Evolutionary conservation across 805 yeast genomes (phyloP).

Genomic region (Saccharomyces paradoxus): DNA sequence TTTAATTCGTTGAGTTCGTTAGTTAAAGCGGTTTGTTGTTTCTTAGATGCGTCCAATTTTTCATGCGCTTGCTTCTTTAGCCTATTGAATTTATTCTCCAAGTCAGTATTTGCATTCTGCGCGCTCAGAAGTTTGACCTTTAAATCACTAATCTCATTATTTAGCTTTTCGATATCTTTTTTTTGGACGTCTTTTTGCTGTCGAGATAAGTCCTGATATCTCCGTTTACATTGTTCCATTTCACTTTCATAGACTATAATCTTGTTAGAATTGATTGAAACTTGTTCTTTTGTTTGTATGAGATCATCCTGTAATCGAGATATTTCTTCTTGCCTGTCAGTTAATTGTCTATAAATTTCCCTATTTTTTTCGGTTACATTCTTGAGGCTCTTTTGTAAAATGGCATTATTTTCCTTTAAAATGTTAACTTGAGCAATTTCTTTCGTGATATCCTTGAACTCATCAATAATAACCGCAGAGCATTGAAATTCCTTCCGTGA

Average conservation of each 20-base stretch:
- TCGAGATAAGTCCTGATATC: slow-evolving; percentile 17
- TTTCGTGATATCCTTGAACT: neutral
- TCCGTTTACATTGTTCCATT: slow-evolving; percentile 13
- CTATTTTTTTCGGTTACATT: neutral
- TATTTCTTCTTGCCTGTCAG: neutral
- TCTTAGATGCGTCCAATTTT: slow-evolving; percentile 24
- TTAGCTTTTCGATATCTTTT: slow-evolving; percentile 14
- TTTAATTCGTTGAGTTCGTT: slow-evolving; percentile 29
- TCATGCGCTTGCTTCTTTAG: slow-evolving; percentile 32
- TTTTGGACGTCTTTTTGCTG: slow-evolving; percentile 9
- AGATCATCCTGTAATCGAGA: neutral
- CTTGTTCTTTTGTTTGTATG: neutral
- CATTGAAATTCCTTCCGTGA: neutral
- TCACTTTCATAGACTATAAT: slow-evolving; percentile 10
- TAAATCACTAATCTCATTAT: slow-evolving; percentile 18
- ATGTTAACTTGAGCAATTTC: slow-evolving; percentile 1
- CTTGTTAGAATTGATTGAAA: slow-evolving; percentile 19
- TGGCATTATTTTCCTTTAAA: slow-evolving; percentile 2
- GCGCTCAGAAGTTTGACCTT: slow-evolving; percentile 17
- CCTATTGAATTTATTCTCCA: slow-evolving; percentile 27
- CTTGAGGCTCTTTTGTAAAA: neutral
- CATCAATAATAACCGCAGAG: neutral
- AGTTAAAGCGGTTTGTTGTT: slow-evolving; percentile 34
- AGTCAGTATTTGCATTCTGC: slow-evolving; percentile 27
- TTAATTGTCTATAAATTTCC: neutral